Conservation (phyloP, 2,329 filamentous ascomycete genomes). For the Anthostomella pinea region DNA sequence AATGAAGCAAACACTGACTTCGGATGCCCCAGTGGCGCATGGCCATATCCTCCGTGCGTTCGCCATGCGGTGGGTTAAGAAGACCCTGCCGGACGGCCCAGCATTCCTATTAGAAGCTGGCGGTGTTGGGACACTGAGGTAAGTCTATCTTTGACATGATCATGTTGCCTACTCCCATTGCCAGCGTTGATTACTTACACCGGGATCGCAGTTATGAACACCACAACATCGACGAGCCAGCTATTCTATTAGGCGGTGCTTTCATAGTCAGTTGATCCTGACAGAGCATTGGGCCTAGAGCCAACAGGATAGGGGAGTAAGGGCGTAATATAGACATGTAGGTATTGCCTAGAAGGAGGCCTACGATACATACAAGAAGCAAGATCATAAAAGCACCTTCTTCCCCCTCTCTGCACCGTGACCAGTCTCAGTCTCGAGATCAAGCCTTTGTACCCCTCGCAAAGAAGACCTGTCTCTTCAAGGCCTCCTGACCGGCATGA, state of each 20-base stretch:
- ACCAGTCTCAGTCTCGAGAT: background rate
- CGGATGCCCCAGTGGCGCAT: slow-evolving; percentile 61
- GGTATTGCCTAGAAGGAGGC: too few species aligned
- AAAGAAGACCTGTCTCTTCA: slow-evolving; percentile 46
- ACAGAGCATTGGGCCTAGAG: too few species aligned
- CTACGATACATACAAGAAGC: background rate
- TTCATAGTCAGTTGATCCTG: slow-evolving; percentile 49
- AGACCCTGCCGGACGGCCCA: slow-evolving; percentile 70
- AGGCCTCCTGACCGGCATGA: slow-evolving; percentile 22
- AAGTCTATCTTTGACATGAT: slow-evolving; percentile 17
- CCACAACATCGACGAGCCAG: slow-evolving; percentile 72
- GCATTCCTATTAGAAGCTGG: slow-evolving; percentile 83
- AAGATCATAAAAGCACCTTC: background rate
- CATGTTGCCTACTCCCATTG: background rate
- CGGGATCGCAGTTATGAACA: slow-evolving; percentile 68
- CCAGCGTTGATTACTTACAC: too few species aligned
- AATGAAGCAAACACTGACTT: too few species aligned
- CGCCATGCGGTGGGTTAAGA: slow-evolving; percentile 80
- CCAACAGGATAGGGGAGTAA: too few species aligned
- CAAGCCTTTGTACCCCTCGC: slow-evolving; percentile 40
- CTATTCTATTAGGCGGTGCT: slow-evolving; percentile 72
- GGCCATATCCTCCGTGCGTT: slow-evolving; percentile 87
- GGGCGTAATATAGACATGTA: background rate
- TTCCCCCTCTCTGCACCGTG: too few species aligned
- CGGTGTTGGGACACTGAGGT: slow-evolving; percentile 79